Evolutionary conservation across 306 rosid genomes (phyloP).

Genomic region (Trifolium subterraneum): DNA sequence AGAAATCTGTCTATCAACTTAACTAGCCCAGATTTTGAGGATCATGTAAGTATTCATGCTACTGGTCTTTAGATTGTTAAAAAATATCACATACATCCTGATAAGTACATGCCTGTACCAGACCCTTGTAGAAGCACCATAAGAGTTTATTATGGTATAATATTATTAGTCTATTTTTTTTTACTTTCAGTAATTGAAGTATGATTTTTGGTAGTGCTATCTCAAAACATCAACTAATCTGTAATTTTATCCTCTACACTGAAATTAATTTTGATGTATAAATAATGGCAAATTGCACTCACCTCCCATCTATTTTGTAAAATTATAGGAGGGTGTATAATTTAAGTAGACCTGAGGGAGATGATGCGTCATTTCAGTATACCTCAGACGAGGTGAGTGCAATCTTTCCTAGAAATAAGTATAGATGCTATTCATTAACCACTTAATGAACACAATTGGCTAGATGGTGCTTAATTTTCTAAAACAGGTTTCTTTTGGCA

Average conservation of each 20-base stretch:
- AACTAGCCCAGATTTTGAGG: conserved; percentile 86
- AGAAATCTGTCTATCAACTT: conserved; percentile 91
- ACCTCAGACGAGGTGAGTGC: not conserved
- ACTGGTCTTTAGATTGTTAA: conserved; percentile 27
- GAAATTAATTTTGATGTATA: not conserved
- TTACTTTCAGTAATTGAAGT: not conserved
- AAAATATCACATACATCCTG: not conserved
- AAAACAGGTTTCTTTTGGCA: too few relatives aligned
- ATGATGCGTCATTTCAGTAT: not conserved
- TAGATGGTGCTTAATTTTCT: too few relatives aligned
- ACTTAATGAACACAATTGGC: too few relatives aligned
- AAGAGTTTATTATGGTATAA: not conserved
- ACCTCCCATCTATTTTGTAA: not conserved
- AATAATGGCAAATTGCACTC: not conserved
- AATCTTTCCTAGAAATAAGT: not conserved
- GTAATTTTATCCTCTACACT: not conserved
- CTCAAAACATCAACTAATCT: not conserved
- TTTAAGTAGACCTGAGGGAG: not conserved
- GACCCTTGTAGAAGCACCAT: not conserved
- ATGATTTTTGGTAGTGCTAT: not conserved
- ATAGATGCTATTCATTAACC: not conserved
- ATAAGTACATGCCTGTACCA: conserved; percentile 6
- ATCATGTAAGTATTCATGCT: conserved; percentile 71
- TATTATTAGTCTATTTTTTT: not conserved
- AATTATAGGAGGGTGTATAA: not conserved